Percentiles rank a stretch among this genome's conserved stretches.
Conservation (phyloP, 495 filamentous ascomycete species). For the Echria macrotheca region DNA sequence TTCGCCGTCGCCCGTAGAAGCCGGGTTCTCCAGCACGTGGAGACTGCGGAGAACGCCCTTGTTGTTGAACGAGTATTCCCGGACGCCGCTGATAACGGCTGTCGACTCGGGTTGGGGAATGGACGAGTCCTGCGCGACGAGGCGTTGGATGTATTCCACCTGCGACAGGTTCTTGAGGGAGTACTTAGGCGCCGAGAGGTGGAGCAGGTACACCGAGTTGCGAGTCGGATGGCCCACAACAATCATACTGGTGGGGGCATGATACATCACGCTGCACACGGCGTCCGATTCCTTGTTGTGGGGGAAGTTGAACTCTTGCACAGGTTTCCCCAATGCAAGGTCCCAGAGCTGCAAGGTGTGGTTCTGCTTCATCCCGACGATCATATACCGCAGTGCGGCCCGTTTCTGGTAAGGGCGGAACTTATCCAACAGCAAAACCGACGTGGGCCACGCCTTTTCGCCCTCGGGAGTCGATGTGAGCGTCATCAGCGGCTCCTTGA, state of each 20-base stretch:
- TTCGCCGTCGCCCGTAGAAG: slow-evolving; percentile 47
- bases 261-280: slow-evolving; percentile 92
- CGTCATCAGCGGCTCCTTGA: slow-evolving; percentile 71
- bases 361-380: slow-evolving; percentile 98
- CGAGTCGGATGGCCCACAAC: slow-evolving; percentile 92
- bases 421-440: slow-evolving; percentile 93
- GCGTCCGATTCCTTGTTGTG: slow-evolving; percentile 96
- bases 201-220: slow-evolving; percentile 95
- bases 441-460: slow-evolving; percentile 92
- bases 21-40: slow-evolving; percentile 67
- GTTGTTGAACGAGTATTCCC: slow-evolving; percentile 85
- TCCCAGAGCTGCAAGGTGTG: slow-evolving; percentile 99
- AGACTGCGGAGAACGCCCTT: slow-evolving; percentile 87
- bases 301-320: slow-evolving; percentile 94
- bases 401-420: slow-evolving; percentile 81
- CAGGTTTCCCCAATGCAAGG: slow-evolving; percentile 86
- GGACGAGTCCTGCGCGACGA: slow-evolving; percentile 63
- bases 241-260: slow-evolving; percentile 83
- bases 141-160: slow-evolving; percentile 72
- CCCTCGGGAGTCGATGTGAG: slow-evolving; percentile 69
- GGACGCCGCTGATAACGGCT: slow-evolving; percentile 89
- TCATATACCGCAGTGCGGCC: slow-evolving; percentile 81
- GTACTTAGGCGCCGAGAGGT: slow-evolving; percentile 89
- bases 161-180: slow-evolving; percentile 74
- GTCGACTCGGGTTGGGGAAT: slow-evolving; percentile 85